These are phyloP conservation scores for Chlorella sp. DNA, from an alignment of 139 green algal species.

Conservation along the genomic window DNA sequence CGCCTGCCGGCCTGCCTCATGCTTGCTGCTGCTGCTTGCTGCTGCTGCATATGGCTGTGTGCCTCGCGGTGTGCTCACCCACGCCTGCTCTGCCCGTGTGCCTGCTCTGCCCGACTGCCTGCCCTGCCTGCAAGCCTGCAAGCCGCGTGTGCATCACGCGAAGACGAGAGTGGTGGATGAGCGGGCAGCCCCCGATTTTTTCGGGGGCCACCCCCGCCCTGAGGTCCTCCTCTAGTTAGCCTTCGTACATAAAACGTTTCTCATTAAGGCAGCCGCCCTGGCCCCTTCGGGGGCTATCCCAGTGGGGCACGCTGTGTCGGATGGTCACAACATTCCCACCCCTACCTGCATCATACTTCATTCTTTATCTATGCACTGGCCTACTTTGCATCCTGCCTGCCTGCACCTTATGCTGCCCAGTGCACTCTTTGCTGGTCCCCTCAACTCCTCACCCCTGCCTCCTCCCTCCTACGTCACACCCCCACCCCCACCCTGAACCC, in stretches of 20 bases:
- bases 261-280: constrained; percentile 38
- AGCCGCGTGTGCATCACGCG: not conserved
- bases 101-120: not conserved
- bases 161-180: constrained; percentile 49
- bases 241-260: constrained; percentile 38
- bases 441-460: too few relatives aligned
- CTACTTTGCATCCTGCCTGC: too few relatives aligned
- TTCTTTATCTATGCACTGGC: too few relatives aligned
- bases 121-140: not conserved
- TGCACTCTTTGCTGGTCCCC: too few relatives aligned
- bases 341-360: not conserved
- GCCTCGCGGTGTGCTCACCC: too few relatives aligned
- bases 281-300: not conserved
- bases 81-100: too few relatives aligned
- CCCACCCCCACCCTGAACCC: too few relatives aligned
- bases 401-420: too few relatives aligned
- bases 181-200: not conserved
- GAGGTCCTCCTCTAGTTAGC: constrained; percentile 51
- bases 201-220: not conserved
- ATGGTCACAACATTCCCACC: constrained; percentile 34
- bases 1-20: too few relatives aligned
- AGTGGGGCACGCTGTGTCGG: constrained; percentile 32
- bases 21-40: too few relatives aligned
- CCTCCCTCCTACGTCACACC: too few relatives aligned
- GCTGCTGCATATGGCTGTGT: too few relatives aligned